phyloP scores from a whole-genome alignment of 2,329 filamentous ascomycete species.

The Claviceps fusiformis region DNA sequence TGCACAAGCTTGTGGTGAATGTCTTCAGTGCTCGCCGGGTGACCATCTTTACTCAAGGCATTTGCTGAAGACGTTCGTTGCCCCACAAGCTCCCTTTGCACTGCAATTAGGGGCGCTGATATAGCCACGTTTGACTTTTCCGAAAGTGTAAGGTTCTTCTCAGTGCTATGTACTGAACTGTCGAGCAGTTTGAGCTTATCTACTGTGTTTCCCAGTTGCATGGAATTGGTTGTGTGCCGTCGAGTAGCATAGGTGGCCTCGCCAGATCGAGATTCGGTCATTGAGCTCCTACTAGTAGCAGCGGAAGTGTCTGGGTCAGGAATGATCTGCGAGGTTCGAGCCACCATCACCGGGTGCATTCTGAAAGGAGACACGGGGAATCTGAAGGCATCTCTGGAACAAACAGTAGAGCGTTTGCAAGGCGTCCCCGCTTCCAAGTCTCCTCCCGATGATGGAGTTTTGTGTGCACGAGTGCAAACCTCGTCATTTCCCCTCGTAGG shows the following conservation, averaged over 20 bases:
- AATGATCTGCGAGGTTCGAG: not conserved
- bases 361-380: slow-evolving; percentile 3
- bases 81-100: not conserved
- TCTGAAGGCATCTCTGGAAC: not conserved
- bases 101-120: not conserved
- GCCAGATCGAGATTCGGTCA: not conserved
- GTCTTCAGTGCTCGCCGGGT: slow-evolving; percentile 10
- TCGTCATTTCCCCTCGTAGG: not conserved
- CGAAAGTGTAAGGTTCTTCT: not conserved
- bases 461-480: no score
- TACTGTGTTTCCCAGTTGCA: not conserved
- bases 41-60: not conserved
- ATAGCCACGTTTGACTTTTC: not conserved
- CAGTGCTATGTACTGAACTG: not conserved
- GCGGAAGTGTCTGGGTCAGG: not conserved
- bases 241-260: not conserved
- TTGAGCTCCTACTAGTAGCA: slow-evolving; percentile 2
- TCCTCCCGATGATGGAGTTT: not conserved
- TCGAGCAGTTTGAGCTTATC: slow-evolving; percentile 4
- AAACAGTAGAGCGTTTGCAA: not conserved
- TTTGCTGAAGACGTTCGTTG: not conserved
- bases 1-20: slow-evolving; percentile 21
- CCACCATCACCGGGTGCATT: slow-evolving; percentile 6
- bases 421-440: not conserved
- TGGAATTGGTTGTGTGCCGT: slow-evolving; percentile 5